These are phyloP conservation scores for Penicillium canescens DNA, from an alignment of 495 filamentous ascomycete genomes.

Conservation along the genomic window DNA sequence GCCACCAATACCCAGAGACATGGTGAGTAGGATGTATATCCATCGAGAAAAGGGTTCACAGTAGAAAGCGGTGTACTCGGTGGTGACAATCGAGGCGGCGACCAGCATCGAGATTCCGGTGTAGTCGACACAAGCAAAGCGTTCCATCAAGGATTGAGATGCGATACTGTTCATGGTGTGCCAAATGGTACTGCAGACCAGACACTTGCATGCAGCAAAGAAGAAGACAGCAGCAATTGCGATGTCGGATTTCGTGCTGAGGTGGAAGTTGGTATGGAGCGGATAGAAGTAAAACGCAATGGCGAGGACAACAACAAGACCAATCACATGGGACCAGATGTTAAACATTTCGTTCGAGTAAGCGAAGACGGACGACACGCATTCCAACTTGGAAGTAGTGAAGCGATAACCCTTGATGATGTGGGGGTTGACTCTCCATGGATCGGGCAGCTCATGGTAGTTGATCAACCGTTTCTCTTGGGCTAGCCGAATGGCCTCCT, in stretches of 20 bases:
- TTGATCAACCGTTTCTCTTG: slow-evolving; percentile 79
- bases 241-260: slow-evolving; percentile 84
- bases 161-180: slow-evolving; percentile 98
- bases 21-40: slow-evolving; percentile 82
- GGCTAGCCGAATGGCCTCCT: slow-evolving; percentile 75
- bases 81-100: slow-evolving; percentile 95
- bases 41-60: slow-evolving; percentile 88
- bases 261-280: slow-evolving; percentile 75
- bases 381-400: slow-evolving; percentile 81
- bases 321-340: slow-evolving; percentile 94
- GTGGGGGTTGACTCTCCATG: slow-evolving; percentile 94
- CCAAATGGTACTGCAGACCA: slow-evolving; percentile 94
- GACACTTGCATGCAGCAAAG: slow-evolving; percentile 93
- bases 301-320: slow-evolving; percentile 80
- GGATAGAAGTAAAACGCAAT: slow-evolving; percentile 98
- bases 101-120: slow-evolving; percentile 96
- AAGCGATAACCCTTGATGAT: slow-evolving; percentile 92
- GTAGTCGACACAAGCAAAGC: slow-evolving; percentile 98
- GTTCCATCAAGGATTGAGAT: slow-evolving; percentile 83
- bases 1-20: slow-evolving; percentile 78
- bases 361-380: slow-evolving; percentile 76
- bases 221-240: slow-evolving; percentile 93
- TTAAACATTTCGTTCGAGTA: slow-evolving; percentile 94
- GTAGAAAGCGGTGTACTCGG: slow-evolving; percentile 98
- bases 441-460: slow-evolving; percentile 86